Evolutionary conservation across 352 stramenopile genomes (phyloP).

Genomic region (Globisporangium orthogonon): DNA sequence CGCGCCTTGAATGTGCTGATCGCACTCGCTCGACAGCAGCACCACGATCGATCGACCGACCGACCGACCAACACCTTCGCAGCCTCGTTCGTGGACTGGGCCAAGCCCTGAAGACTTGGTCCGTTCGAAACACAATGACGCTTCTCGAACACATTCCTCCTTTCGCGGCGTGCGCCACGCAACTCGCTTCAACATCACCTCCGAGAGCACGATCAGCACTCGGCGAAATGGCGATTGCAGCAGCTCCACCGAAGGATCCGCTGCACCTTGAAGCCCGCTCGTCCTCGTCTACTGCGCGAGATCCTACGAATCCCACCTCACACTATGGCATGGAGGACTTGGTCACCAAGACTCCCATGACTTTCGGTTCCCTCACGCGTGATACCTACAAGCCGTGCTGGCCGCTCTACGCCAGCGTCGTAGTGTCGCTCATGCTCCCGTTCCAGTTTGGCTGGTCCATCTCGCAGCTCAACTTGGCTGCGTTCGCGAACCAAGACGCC

Average conservation of each 20-base stretch:
- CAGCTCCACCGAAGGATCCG: background rate
- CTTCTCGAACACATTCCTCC: background rate
- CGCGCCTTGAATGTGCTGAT: background rate
- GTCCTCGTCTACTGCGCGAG: background rate
- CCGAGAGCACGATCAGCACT: background rate
- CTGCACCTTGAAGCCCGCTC: background rate
- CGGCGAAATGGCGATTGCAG: background rate
- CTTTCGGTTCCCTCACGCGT: background rate
- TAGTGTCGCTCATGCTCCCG: slow-evolving; percentile 38
- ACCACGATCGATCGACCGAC: background rate
- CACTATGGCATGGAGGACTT: background rate
- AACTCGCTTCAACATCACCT: background rate
- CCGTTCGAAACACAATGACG: background rate
- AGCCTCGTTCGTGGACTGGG: background rate
- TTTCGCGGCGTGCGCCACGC: background rate
- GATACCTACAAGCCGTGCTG: background rate
- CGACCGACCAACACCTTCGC: too few species aligned
- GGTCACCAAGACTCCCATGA: background rate
- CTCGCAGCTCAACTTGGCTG: slow-evolving; percentile 47
- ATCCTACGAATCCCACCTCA: background rate
- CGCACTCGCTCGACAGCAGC: background rate
- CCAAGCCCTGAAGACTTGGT: background rate
- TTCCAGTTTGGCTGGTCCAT: slow-evolving; percentile 49
- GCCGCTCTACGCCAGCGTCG: background rate
- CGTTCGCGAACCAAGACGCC: slow-evolving; percentile 25